A percentile compares a stretch with the other conserved stretches of the same genome.
Evolutionary conservation across 2,329 filamentous ascomycete genomes (phyloP).

Genomic region (Fusarium guadeloupense): DNA sequence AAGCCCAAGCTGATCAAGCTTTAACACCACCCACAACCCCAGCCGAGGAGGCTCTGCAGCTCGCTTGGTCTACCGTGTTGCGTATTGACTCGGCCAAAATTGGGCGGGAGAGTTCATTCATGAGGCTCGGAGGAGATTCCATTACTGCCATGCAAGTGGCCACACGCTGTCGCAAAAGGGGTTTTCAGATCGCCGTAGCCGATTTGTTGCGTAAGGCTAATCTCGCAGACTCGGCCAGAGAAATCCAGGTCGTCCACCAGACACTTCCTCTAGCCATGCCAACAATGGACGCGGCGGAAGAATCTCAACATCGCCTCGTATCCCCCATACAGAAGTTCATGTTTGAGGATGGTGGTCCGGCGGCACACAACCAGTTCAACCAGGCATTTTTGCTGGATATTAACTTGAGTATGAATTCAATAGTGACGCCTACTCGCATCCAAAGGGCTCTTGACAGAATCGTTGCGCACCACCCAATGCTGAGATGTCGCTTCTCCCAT

Average conservation of each 20-base stretch:
- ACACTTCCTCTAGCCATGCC: background rate
- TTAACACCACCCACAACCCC: background rate
- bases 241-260: background rate
- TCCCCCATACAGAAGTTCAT: background rate
- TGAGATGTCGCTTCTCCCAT: background rate
- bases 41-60: background rate
- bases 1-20: background rate
- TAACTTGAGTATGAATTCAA: background rate
- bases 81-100: background rate
- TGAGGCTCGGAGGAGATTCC: no score
- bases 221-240: background rate
- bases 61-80: background rate
- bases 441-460: background rate
- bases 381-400: background rate
- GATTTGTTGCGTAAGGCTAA: background rate
- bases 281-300: background rate
- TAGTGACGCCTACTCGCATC: background rate
- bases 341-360: background rate
- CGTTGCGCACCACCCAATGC: background rate
- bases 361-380: background rate
- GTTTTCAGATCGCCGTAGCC: background rate
- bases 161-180: background rate
- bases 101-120: background rate
- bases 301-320: background rate
- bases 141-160: background rate